Evolutionary conservation across 768 basidiomycete species (phyloP).

Genomic region (Collybia nuda): DNA sequence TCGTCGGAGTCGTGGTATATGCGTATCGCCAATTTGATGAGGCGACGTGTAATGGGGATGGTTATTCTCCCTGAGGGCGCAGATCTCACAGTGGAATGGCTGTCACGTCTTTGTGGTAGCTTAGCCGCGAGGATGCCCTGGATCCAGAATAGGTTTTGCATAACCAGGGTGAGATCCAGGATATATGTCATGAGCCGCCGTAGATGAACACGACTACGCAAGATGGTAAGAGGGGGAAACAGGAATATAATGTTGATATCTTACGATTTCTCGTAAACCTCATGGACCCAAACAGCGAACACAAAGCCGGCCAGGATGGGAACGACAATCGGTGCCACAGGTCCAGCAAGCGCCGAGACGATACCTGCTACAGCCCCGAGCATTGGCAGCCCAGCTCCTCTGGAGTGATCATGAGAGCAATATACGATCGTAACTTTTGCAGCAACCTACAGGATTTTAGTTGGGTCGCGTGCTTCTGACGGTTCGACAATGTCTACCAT

Average conservation of each 20-base stretch:
- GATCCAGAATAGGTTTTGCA: not conserved
- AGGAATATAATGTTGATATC: not conserved
- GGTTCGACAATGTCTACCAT: not conserved
- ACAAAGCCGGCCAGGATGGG: not conserved
- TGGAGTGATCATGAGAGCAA: not conserved
- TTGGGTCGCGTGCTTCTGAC: not conserved
- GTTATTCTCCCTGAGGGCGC: too few relatives aligned
- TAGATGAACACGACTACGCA: not conserved
- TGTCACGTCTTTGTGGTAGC: too few relatives aligned
- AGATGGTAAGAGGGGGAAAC: not conserved
- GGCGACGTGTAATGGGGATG: too few relatives aligned
- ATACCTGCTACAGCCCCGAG: not conserved
- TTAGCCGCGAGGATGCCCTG: not conserved
- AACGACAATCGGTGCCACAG: not conserved
- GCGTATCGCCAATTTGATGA: too few relatives aligned
- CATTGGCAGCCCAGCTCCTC: not conserved
- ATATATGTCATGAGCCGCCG: conserved; percentile 3
- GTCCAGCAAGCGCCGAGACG: not conserved
- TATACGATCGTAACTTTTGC: too few relatives aligned
- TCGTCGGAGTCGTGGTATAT: too few relatives aligned
- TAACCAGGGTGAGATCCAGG: not conserved
- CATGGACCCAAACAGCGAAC: not conserved
- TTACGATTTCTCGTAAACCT: not conserved
- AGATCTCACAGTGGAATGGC: too few relatives aligned
- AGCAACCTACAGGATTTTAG: not conserved